Percentiles rank a stretch among this genome's conserved stretches.
These are phyloP conservation scores for Blumeria graminis DNA, from an alignment of 2,329 filamentous ascomycete genomes.

Conservation along the genomic window DNA sequence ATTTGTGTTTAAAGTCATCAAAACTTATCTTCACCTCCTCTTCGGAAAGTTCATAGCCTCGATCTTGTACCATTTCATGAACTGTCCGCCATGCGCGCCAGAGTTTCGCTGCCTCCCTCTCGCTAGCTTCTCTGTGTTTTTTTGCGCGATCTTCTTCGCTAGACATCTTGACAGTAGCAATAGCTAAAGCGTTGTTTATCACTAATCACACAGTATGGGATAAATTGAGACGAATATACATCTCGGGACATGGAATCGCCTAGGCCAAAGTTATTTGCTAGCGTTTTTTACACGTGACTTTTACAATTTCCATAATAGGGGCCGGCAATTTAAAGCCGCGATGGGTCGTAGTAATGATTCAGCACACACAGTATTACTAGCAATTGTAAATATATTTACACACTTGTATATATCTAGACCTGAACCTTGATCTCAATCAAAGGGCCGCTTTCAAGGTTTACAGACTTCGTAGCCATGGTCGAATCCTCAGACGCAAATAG, in stretches of 20 bases:
- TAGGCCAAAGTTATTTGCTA: background rate
- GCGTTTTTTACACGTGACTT: background rate
- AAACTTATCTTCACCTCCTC: conserved; percentile 73
- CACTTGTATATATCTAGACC: too few relatives aligned
- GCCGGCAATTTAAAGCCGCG: too few relatives aligned
- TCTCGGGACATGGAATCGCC: background rate
- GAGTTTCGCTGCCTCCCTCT: conserved; percentile 33
- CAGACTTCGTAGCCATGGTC: background rate
- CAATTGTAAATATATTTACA: too few relatives aligned
- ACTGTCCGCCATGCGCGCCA: conserved; percentile 90
- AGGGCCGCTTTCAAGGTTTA: background rate
- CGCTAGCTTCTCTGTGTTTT: conserved; percentile 15
- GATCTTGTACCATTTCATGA: conserved; percentile 82
- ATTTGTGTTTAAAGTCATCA: conserved; percentile 53
- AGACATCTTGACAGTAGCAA: conserved; percentile 6
- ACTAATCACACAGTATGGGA: too few relatives aligned
- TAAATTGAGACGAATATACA: too few relatives aligned
- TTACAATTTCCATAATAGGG: background rate
- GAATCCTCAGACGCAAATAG: conserved; percentile 20
- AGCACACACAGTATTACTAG: too few relatives aligned
- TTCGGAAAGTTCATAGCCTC: conserved; percentile 79
- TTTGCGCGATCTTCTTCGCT: conserved; percentile 12
- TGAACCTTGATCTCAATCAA: background rate
- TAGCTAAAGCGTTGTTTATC: background rate
- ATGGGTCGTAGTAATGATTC: too few relatives aligned